Base-by-base conservation (phyloP, 345 rosid species). In the Aquilaria yunnanensis region DNA sequence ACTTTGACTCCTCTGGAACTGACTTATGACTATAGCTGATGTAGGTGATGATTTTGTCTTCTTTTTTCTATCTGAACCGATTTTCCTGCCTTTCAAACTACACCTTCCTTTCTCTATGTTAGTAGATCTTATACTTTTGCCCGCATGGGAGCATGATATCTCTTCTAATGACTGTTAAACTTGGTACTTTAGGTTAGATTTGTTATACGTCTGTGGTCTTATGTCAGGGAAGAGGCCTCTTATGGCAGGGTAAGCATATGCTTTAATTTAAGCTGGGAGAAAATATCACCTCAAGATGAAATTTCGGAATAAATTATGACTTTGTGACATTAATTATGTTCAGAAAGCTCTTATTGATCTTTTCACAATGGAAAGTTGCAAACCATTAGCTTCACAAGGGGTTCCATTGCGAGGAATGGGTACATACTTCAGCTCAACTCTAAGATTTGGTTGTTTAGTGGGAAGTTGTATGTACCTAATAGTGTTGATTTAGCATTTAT, bases 391-490 rank as follows among this genome's bases (percentile, higher is more conserved):
- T 60, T 84, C 97, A 46, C 96, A 82, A 73, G 96, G 97, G 58
- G 93, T 90, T 77, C 97, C 97, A 12, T 82, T 90, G 13, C 96
- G 97, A 75, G 96, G 96, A 67, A 90, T 90, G 97, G 97, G 96
- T 90, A 72, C 56, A 62, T 57, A 50, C 53, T 14, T 56, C 48
- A 70, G 56, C 41, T 67, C 63, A 34, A 31, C 49, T 65, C 50
- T 60, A 37, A 37, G 6, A 0, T 37, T 37, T 37, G 4, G 43
- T 8, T 2, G 7, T 37, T 37, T 37, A 37, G 43, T 37, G 43
- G 7, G 43, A 5, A 37, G 43, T 37, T 37, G 4, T 37, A 37
- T 2, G 43, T 37, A 37, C 43, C 7, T 37, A 37, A 59, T 43
- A 13, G 32, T 51, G 5, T 51, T 3, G 5, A 51, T 48, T 5